Evolutionary conservation across 768 basidiomycete species (phyloP), one percentile per base, ranked within the genome.

Genomic region (Mycena filopes): DNA sequence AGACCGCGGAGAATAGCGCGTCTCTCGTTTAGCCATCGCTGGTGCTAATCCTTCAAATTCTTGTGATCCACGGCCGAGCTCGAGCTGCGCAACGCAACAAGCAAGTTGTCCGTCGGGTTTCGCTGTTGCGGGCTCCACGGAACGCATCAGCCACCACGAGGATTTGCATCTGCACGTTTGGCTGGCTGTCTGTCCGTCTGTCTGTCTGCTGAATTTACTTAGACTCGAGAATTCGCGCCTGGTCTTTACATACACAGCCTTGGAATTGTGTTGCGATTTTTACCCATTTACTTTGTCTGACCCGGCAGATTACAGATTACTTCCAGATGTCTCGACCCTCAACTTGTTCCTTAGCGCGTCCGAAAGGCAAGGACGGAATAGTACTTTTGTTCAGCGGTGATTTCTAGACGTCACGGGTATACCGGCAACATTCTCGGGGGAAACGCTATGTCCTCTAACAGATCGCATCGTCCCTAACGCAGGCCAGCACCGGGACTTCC

Each of bases 101-200:
- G 41, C 41, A 11, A 42, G 15, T 42, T 46, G 23, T 23, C 21
- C 23, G 43, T 56, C 13, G 33, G 15, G 26, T 29, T 49, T 42
- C 47, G 28, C 41, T 48, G 29, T 4, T 59, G 57, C 57, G 38
- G 11, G n/a, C 57, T 41, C n/a, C 47, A n/a, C 47, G 57, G 57
- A 47, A 18, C 3, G 20, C 36, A 16, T 48, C 2, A 16, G 1
- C 16, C n/a, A 12, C 12, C 28, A 55, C 42, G 55, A 45, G 28
- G 55, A 56, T 45, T 26, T 29, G 49, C 47, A 28, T 28, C 25
- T 29, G 38, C 42, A 50, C 58, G 28, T 50, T 29, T 43, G 8
- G n/a, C 1, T 47, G 31, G 46, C 45, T 12, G 10, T 21, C 54
- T 20, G 9, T 47, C 29, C 25, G 42, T 28, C 45, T 11, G 20